Conservation (phyloP, 2,329 filamentous ascomycete species). For the Herpomyces periplanetae region DNA sequence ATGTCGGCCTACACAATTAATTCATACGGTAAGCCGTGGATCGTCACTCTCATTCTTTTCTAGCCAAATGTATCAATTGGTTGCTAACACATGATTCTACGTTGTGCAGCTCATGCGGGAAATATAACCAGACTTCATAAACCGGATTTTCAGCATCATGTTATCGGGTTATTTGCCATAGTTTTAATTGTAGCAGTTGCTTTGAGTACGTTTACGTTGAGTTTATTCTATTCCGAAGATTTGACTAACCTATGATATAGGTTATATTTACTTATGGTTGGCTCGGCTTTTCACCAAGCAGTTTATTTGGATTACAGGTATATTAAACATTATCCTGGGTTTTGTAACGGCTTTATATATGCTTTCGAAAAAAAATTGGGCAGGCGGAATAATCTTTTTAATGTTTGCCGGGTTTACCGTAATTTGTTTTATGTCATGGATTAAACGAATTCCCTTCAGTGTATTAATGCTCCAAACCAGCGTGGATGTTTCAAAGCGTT, state of each 20-base stretch:
- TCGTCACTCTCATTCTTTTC: too few species aligned
- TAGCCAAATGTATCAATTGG: too few species aligned
- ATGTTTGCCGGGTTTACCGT: conserved; percentile 41
- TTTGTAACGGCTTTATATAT: conserved; percentile 65
- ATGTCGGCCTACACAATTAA: conserved; percentile 35
- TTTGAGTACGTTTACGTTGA: too few species aligned
- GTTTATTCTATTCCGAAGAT: too few species aligned
- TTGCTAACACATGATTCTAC: too few species aligned
- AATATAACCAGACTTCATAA: too few species aligned
- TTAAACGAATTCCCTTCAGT: conserved; percentile 55
- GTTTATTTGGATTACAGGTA: conserved; percentile 70
- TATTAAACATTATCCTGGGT: conserved; percentile 46
- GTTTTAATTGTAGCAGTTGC: conserved; percentile 30
- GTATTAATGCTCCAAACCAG: conserved; percentile 55
- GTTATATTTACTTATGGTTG: conserved; percentile 29
- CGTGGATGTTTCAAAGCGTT: conserved; percentile 45
- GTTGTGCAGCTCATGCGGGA: too few species aligned
- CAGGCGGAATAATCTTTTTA: conserved; percentile 52
- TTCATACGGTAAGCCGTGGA: conserved; percentile 17
- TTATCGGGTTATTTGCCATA: conserved; percentile 46
- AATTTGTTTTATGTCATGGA: conserved; percentile 60
- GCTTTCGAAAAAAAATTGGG: conserved; percentile 32
- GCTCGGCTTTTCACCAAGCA: conserved; percentile 46
- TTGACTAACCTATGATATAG: too few species aligned
- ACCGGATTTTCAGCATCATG: conserved; percentile 48